These are phyloP conservation scores for Panellus pusillus DNA, from an alignment of 768 basidiomycete genomes.

Conservation along the genomic window DNA sequence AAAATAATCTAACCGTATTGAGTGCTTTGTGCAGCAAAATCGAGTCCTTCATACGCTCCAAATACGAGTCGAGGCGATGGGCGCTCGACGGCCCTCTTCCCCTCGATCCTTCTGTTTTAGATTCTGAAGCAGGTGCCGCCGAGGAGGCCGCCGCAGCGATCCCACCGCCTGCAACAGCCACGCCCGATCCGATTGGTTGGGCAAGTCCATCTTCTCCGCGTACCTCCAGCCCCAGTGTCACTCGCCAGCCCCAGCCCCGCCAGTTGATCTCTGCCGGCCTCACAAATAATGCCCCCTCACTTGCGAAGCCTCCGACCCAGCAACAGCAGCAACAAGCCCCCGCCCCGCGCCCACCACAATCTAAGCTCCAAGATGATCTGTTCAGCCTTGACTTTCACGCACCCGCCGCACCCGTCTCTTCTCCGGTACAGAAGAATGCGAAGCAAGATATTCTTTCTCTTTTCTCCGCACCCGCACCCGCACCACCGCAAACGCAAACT, in stretches of 20 bases:
- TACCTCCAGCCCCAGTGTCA: conserved; percentile 27
- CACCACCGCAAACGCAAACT: conserved; percentile 34
- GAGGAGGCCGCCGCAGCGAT: conserved; percentile 31
- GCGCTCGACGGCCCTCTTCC: conserved; percentile 89
- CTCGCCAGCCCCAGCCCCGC: conserved; percentile 52
- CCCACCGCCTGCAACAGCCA: conserved; percentile 21
- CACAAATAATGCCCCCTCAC: conserved; percentile 22
- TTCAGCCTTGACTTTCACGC: conserved; percentile 87
- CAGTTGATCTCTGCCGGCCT: conserved; percentile 53
- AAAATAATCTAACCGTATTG: neutral
- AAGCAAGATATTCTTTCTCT: conserved; percentile 87
- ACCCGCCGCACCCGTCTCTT: conserved; percentile 39
- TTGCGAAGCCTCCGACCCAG: conserved; percentile 18
- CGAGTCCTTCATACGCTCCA: conserved; percentile 95
- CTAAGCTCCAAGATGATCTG: conserved; percentile 56
- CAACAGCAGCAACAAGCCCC: conserved; percentile 28
- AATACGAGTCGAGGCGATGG: conserved; percentile 94
- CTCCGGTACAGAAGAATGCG: conserved; percentile 54
- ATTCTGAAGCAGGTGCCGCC: conserved; percentile 37
- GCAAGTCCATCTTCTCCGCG: conserved; percentile 33
- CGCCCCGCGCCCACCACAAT: conserved; percentile 29
- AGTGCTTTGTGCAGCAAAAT: conserved; percentile 71
- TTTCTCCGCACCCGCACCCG: conserved; percentile 60
- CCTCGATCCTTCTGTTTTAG: conserved; percentile 76
- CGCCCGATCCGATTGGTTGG: conserved; percentile 31